Evolutionary conservation across 768 basidiomycete genomes (phyloP).

Genomic region (Mycena vitilis): DNA sequence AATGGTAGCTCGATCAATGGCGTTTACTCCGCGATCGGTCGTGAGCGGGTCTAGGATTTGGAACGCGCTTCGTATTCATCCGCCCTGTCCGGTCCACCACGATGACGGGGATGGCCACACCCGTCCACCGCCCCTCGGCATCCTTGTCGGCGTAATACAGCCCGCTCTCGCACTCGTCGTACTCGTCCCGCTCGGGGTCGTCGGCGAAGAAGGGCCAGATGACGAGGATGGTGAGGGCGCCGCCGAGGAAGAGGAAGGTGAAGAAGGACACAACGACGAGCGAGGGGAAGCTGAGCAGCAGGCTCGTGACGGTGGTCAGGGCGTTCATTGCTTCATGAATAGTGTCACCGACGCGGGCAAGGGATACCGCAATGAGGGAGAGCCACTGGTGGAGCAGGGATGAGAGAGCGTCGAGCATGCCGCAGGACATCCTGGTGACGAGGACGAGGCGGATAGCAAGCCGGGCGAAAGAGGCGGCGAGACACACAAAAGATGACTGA

Average conservation of each 20-base stretch:
- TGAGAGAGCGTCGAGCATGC: not conserved
- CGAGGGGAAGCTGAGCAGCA: slow-evolving; percentile 25
- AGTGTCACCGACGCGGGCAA: not conserved
- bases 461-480: not conserved
- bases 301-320: not conserved
- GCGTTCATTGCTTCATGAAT: not conserved
- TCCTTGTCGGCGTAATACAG: slow-evolving; percentile 12
- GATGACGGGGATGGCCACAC: slow-evolving; percentile 15
- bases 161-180: slow-evolving; percentile 25
- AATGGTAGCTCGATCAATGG: not conserved
- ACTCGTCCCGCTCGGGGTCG: slow-evolving; percentile 6
- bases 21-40: not conserved
- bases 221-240: slow-evolving; percentile 5
- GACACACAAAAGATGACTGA: not conserved
- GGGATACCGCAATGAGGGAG: not conserved
- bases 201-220: slow-evolving; percentile 11
- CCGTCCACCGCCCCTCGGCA: slow-evolving; percentile 17
- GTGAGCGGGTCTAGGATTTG: too few species aligned
- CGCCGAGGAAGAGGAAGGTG: slow-evolving; percentile 18
- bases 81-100: slow-evolving; percentile 6
- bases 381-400: slow-evolving; percentile 12
- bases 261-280: slow-evolving; percentile 13
- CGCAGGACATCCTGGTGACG: slow-evolving; percentile 11
- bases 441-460: not conserved
- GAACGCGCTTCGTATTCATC: not conserved